Evolutionary conservation across 352 stramenopile genomes (phyloP).

Genomic region (Globisporangium acanthophoron): DNA sequence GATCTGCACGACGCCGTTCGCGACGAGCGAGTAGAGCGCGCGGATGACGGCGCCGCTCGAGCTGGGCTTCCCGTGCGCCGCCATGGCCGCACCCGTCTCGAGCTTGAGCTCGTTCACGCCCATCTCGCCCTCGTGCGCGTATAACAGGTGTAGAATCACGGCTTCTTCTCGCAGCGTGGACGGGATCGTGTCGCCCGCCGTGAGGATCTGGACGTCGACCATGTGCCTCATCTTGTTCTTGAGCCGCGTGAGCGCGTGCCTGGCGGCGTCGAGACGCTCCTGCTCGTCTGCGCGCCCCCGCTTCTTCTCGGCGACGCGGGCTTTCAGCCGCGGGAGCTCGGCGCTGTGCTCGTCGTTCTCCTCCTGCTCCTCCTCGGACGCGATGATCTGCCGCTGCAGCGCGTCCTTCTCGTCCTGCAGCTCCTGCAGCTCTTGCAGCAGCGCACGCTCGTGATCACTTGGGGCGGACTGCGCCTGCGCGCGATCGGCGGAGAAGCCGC

Average conservation of each 20-base stretch:
- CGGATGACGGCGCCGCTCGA: constrained; percentile 41
- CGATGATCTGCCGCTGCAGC: constrained; percentile 41
- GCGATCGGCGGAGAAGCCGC: constrained; percentile 5
- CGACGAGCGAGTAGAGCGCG: constrained; percentile 62
- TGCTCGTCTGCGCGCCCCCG: constrained; percentile 17
- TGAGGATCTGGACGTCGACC: constrained; percentile 56
- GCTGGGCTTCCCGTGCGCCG: constrained; percentile 35
- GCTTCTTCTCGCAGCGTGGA: constrained; percentile 46
- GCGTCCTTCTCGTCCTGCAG: constrained; percentile 40
- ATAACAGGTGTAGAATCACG: constrained; percentile 58
- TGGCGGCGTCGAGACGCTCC: constrained; percentile 29
- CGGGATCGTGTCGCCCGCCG: constrained; percentile 35
- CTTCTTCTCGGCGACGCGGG: constrained; percentile 26
- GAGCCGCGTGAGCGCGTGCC: constrained; percentile 30
- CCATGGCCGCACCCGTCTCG: constrained; percentile 33
- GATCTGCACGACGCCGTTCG: constrained; percentile 65
- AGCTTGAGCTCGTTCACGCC: constrained; percentile 58
- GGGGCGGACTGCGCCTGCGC: not conserved
- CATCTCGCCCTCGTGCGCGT: constrained; percentile 57
- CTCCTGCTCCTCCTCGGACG: constrained; percentile 33
- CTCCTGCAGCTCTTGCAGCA: constrained; percentile 23
- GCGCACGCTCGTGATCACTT: constrained; percentile 17
- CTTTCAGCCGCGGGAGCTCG: constrained; percentile 31
- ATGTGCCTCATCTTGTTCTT: constrained; percentile 67
- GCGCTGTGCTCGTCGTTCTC: constrained; percentile 27